These are phyloP conservation scores for Musa beccarii DNA, from an alignment of 176 grass and related monocot species.

Conservation along the genomic window DNA sequence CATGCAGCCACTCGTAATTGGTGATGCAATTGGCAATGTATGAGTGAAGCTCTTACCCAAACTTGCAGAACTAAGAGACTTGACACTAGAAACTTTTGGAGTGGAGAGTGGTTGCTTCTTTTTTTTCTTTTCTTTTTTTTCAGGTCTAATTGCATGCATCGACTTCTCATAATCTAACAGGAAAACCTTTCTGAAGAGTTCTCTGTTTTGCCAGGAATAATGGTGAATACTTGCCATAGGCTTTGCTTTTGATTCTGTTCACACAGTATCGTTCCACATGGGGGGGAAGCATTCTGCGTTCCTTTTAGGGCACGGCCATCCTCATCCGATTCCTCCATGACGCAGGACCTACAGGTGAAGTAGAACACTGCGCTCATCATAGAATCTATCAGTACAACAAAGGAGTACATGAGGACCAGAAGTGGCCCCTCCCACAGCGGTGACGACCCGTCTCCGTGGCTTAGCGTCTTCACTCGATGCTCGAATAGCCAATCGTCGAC, in stretches of 20 bases:
- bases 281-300: neutral
- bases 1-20: no score
- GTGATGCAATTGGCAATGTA: no score
- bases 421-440: conserved; percentile 85
- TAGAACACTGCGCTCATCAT: conserved; percentile 95
- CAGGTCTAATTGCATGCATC: neutral
- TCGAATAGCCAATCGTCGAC: conserved; percentile 77
- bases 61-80: no score
- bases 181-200: neutral
- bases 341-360: conserved; percentile 79
- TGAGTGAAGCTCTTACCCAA: no score
- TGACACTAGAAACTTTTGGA: neutral
- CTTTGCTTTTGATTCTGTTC: neutral
- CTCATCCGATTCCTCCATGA: conserved; percentile 38
- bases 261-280: neutral
- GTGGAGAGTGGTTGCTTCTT: neutral
- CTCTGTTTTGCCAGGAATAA: neutral
- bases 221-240: neutral
- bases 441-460: conserved; percentile 74
- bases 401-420: conserved; percentile 86
- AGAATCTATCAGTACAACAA: conserved; percentile 71
- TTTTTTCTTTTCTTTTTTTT: neutral
- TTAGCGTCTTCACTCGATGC: conserved; percentile 92
- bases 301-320: conserved; percentile 5
- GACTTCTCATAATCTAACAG: neutral